Base-by-base conservation (phyloP, 305 asterid genomes). In the Fraxinus ornus region DNA sequence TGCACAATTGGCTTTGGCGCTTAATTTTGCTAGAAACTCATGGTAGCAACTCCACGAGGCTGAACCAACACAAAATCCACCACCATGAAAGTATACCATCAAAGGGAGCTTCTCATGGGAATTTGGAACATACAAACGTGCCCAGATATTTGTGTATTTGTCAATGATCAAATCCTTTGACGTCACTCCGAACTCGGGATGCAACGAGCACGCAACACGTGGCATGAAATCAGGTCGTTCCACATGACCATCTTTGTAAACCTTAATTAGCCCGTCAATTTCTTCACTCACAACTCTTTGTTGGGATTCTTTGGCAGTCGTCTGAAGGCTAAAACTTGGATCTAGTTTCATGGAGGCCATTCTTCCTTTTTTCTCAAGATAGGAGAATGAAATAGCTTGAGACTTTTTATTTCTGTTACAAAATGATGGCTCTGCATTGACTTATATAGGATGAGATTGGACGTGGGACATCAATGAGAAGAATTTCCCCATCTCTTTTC, bases 41-140 rank as follows among this genome's bases (percentile, higher is more conserved):
- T 93, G 97, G 88, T 94, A 94, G 83, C 96, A 93, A 62, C 81
- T 83, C 97, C 97, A 93, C 15, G 95, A 89, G 19, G 97, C 88
- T 47, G 97, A 88, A 21, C 97, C 98, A 21, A 94, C 97, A 73
- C 98, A 94, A 79, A 94, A 93, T 30, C 97, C 97, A 78, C 97
- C 97, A 1, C 97, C 97, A 81, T 92, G 97, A 73, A 92, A 95
- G 86, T 93, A 95, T 4, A 92, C 81, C 1, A 95, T 55, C 35
- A 95, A 39, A 21, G 97, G 95, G 24, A 87, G 86, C 49, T 80
- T 74, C 3, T 82, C 84, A 5, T 32, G 82, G 15, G 81, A 64
- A 73, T 78, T 88, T 21, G 97, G 98, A 84, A 88, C 81, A 37
- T 93, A 94, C 64, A 84, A 66, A 83, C 98, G 97, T 37, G 93